Evolutionary conservation across 1,284 basidiomycete genomes (phyloP), one percentile per base, ranked within the genome.

Genomic region (Melampsora larici-populina): DNA sequence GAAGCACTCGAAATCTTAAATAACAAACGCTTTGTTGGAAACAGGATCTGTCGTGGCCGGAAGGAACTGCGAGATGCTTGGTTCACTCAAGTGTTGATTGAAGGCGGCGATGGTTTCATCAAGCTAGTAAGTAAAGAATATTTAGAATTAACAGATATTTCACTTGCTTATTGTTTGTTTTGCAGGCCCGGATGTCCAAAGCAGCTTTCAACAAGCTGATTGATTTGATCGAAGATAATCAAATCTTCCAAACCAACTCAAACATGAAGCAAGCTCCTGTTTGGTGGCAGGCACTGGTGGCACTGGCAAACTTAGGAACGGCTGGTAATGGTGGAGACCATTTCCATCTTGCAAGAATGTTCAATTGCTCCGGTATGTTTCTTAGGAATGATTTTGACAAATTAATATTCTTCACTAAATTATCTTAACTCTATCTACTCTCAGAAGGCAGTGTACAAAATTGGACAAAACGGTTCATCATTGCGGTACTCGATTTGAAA

Each of bases 191-290:
- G 0, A 68, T 68, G 66, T 68, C 66, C 15, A 26, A 6, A 4
- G 3, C n/a, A 7, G 40, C 65, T 21, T 67, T 67, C 46, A 9
- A 21, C 1, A 24, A 43, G 0, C 66, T 68, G 2, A 1, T 68
- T 2, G 17, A 36, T 18, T n/a, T 68, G 6, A 43, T 68, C n/a
- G 0, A 68, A 68, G 33, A 68, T n/a, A 21, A 68, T 40, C 31
- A 29, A 4, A 13, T 68, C 26, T 43, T 68, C 13, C 36, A 68
- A 15, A 43, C 2, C 66, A 67, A 67, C 65, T 67, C 66, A 40
- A 68, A 36, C 6, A 26, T 18, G 9, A 13, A 36, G 31, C 66
- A 68, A n/a, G 40, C 17, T 15, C 66, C 66, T 5, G 33, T 68
- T 24, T 7, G 36, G 9, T 21, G 48, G 40, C 66, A 68, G 66